Base-by-base conservation (phyloP, 805 yeast species). In the Starmerella riodocensis region DNA sequence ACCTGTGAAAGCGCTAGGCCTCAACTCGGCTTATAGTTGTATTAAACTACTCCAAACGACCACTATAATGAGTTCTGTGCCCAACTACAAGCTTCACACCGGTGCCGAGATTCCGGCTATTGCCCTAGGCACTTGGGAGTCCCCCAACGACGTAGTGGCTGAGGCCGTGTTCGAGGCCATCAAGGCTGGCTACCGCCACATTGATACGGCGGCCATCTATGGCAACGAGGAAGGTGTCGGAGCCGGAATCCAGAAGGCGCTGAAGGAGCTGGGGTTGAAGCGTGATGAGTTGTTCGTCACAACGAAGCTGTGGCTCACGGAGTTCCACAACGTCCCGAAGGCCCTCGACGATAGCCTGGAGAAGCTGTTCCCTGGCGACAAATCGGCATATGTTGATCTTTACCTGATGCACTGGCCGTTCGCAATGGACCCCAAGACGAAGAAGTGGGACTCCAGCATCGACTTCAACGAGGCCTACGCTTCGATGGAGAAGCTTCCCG, bases 131-230 rank as follows among this genome's bases (percentile, higher is more conserved):
- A 74, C 77, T 20, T 77, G 76, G 43, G 61, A 70, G 45, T 71
- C 76, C 9, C 40, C 53, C 29, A 46, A 59, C n/a, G 62, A 63
- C 25, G 66, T 64, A 24, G 70, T 69, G 18, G 65, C 66, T 37
- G 59, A 60, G 18, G 73, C 77, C 20, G 77, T 77, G 12, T 65
- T 64, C 47, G 64, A 69, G 31, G 88, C 86, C 12, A 62, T 78
- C 43, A 65, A 72, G 53, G 62, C 65, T 7, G 86, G 86, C 9
- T 76, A 76, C 57, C 67, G 76, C 45, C 83, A 76, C 54, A 75
- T 80, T 49, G 93, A 80, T 56, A 73, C 85, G 8, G 91, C 91
- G 3, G 71, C 72, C 55, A 65, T 67, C 43, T 81, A 81, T 56
- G 70, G 70, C 2, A 77, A 76, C 54, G 93, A 82, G 57, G 64